Conservation (phyloP, 2,329 filamentous ascomycete genomes). For the Tolypocladium capitatum region DNA sequence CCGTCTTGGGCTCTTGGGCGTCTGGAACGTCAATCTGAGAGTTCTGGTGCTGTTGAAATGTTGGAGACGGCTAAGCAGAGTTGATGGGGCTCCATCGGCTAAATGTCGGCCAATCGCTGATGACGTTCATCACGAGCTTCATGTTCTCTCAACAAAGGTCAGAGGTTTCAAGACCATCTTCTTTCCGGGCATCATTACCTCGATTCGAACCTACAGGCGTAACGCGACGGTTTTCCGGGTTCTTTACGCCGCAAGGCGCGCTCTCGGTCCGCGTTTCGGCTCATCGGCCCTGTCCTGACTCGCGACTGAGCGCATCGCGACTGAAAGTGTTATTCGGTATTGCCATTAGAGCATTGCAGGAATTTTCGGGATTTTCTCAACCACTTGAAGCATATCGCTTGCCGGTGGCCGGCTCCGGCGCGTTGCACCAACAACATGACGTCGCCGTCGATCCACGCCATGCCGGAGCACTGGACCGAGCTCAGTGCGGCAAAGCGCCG, state of each 20-base stretch:
- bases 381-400: neutral
- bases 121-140: too few relatives aligned
- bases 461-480: constrained; percentile 27
- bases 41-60: neutral
- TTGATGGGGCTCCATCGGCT: neutral
- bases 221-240: neutral
- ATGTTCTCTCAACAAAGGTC: neutral
- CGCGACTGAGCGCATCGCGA: neutral
- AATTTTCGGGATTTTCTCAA: neutral
- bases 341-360: neutral
- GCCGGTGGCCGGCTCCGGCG: neutral
- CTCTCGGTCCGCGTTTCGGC: neutral
- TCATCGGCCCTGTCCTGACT: neutral
- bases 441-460: constrained; percentile 10
- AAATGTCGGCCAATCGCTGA: neutral
- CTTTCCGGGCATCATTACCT: neutral
- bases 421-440: constrained; percentile 8
- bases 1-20: neutral
- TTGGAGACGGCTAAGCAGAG: neutral
- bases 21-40: neutral
- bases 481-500: constrained; percentile 19
- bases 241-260: neutral
- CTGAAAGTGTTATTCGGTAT: neutral
- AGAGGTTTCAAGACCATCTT: neutral
- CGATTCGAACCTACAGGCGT: too few relatives aligned